Evolutionary conservation across 768 basidiomycete genomes (phyloP), one percentile per base, ranked within the genome.

Genomic region (Lentinula boryana): DNA sequence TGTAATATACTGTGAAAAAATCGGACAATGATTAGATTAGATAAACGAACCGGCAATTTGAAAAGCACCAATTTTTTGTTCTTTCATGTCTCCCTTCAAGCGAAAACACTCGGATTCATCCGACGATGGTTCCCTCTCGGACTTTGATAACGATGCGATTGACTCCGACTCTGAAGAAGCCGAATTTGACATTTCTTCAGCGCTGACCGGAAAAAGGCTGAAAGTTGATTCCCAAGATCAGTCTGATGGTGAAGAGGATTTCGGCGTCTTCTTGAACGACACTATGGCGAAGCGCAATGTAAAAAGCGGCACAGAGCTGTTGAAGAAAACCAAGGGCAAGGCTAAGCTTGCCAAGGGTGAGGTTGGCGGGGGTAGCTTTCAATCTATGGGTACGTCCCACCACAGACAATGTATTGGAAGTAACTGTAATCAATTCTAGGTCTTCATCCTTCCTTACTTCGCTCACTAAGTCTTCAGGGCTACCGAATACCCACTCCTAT

Each of bases 401-500:
- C 51, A 5, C 31, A 33, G 9, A 56, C 38, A 31, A 8, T 43
- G 41, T 4, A 43, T 5, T 43, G 16, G 13, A 43, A 43, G 12
- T 41, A 38, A 35, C 43, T 9, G 43, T 41, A 60, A 27, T 8
- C 18, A 10, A 48, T 48, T 52, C 4, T 63, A 95, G 93, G 92
- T 60, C 83, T 98, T 8, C 84, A 90, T 64, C 93, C 94, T 0
- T 84, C 85, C 31, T 76, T 98, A 1, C 80, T 98, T 21, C 86
- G 93, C 55, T 88, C 93, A 2, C 76, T 98, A 41, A 88, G 89
- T 2, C 79, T 95, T n/a, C 89, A 96, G 68, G 96, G 96, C 16
- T 98, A 93, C 73, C 88, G 92, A 38, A 89, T 87, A 48, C 97
- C 97, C 13, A 99, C 97, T 0, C 97, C 97, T 0, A 98, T 99